phyloP scores from a whole-genome alignment of 2,329 filamentous ascomycete genomes.

The Aspergillus pseudoviridinutans region DNA sequence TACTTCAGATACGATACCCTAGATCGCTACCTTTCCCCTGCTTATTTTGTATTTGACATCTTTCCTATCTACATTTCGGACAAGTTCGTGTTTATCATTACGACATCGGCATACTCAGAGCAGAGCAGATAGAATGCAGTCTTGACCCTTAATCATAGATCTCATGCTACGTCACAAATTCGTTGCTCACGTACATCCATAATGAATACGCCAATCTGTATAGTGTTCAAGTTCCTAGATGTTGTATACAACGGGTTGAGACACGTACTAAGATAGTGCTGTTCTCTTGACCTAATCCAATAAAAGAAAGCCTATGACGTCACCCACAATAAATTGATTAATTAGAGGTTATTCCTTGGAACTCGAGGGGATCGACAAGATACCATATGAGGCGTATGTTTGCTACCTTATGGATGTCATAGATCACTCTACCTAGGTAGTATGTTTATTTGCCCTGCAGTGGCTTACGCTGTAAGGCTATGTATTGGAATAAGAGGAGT shows the following conservation, averaged over 20 bases:
- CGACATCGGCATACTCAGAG: background rate
- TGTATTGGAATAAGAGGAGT: background rate
- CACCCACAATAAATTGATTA: background rate
- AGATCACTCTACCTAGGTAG: background rate
- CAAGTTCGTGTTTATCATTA: background rate
- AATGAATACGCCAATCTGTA: background rate
- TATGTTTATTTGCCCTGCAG: background rate
- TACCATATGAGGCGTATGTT: background rate
- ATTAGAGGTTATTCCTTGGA: background rate
- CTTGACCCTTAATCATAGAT: background rate
- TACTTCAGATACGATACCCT: conserved; percentile 6
- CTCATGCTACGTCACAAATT: background rate
- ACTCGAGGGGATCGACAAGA: background rate
- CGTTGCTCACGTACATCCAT: background rate
- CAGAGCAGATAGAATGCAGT: background rate
- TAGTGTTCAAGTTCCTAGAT: background rate
- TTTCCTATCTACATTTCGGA: background rate
- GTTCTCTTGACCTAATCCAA: background rate
- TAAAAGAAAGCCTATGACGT: background rate
- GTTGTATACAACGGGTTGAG: background rate
- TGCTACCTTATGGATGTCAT: background rate
- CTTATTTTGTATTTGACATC: background rate
- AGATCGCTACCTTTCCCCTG: background rate
- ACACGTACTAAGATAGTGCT: too few relatives aligned
- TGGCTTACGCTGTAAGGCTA: background rate